Percentiles rank a stretch among this genome's conserved stretches.
Conservation (phyloP, 2,329 filamentous ascomycete genomes). For the Coniella vitis region DNA sequence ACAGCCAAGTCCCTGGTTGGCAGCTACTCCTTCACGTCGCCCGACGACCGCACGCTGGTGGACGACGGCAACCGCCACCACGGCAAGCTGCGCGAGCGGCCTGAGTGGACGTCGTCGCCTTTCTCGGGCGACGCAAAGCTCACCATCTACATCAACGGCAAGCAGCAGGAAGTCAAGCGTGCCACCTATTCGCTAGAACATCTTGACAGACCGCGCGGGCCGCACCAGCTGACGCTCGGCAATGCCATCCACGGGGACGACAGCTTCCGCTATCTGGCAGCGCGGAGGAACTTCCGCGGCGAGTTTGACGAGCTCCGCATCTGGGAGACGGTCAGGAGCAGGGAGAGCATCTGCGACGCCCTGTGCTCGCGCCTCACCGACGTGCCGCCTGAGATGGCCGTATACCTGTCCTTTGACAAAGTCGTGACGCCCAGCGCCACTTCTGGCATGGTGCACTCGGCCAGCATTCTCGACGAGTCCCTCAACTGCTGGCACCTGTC, state of each 20-base stretch:
- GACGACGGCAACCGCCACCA: neutral
- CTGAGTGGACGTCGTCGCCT: neutral
- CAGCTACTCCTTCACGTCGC: neutral
- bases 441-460: neutral
- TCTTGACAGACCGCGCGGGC: neutral
- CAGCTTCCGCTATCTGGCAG: neutral
- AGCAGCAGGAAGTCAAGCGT: neutral
- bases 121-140: neutral
- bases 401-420: neutral
- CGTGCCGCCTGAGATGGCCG: neutral
- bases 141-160: neutral
- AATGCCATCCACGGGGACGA: neutral
- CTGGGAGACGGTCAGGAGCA: neutral
- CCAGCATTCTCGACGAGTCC: neutral
- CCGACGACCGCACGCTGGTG: neutral
- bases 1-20: neutral
- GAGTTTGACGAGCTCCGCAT: neutral
- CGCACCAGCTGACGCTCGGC: neutral
- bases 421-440: neutral
- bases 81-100: neutral
- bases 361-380: neutral
- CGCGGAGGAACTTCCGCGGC: neutral
- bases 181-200: neutral
- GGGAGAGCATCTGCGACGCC: neutral
- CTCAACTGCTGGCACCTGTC: neutral